phyloP scores from a whole-genome alignment of 2,329 filamentous ascomycete genomes.

The Colletotrichum destructivum region DNA sequence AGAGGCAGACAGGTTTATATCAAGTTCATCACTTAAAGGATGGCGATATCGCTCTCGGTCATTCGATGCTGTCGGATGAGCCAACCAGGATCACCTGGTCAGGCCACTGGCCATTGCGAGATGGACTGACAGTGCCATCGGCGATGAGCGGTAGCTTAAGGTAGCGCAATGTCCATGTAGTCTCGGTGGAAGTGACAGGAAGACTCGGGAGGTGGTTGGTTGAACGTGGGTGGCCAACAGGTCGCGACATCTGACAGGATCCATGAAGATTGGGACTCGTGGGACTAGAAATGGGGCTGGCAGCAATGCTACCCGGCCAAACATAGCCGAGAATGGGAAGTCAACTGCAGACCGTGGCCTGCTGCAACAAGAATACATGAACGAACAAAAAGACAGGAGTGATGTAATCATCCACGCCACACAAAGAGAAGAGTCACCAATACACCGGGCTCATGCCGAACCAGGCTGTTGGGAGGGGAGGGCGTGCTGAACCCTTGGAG shows the following conservation, averaged over 20 bases:
- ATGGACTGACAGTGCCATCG: constrained; percentile 21
- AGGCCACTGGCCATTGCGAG: constrained; percentile 21
- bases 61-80: constrained; percentile 1
- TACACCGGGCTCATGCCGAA: constrained; percentile 31
- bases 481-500: not conserved
- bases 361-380: not conserved
- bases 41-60: constrained; percentile 2
- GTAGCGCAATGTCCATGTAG: constrained; percentile 6
- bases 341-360: not conserved
- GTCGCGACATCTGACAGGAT: constrained; percentile 9
- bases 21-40: not conserved
- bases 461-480: not conserved
- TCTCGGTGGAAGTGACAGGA: not conserved
- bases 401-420: constrained; percentile 40
- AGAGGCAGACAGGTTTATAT: constrained; percentile 28
- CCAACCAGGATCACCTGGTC: constrained; percentile 21
- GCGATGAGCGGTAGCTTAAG: constrained; percentile 17
- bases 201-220: constrained; percentile 1
- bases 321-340: not conserved
- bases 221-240: not conserved
- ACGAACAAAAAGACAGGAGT: not conserved
- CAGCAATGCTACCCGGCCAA: not conserved
- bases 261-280: not conserved
- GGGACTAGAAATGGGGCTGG: not conserved
- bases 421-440: constrained; percentile 26